These are phyloP conservation scores for Kwoniella sp. DNA, from an alignment of 768 basidiomycete species.

Conservation along the genomic window DNA sequence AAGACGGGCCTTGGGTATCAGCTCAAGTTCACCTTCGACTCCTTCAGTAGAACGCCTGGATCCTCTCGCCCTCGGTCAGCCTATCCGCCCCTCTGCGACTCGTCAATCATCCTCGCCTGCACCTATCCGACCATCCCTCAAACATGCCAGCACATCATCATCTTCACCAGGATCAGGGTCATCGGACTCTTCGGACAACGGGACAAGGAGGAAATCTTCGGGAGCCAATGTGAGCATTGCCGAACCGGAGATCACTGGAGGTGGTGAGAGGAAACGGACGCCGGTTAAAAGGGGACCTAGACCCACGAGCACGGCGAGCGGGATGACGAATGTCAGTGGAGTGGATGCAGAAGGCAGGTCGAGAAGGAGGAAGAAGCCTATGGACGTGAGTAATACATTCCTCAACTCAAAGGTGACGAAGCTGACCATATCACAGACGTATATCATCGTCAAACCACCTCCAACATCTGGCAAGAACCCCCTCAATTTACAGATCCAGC, in stretches of 20 bases:
- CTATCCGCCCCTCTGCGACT: neutral
- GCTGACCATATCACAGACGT: constrained; percentile 64
- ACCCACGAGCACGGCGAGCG: constrained; percentile 20
- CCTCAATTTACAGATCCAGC: constrained; percentile 86
- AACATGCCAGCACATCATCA: constrained; percentile 13
- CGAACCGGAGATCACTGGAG: constrained; percentile 20
- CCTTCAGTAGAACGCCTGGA: neutral
- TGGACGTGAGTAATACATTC: constrained; percentile 23
- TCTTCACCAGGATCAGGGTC: constrained; percentile 22
- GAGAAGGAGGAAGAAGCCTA: constrained; percentile 21
- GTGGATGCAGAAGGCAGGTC: constrained; percentile 8
- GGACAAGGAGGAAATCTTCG: constrained; percentile 18
- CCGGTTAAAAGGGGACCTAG: constrained; percentile 9
- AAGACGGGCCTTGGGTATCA: neutral
- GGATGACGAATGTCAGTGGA: constrained; percentile 17
- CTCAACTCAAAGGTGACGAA: neutral
- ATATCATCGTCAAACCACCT: constrained; percentile 88
- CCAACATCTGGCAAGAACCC: constrained; percentile 83
- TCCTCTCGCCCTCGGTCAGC: constrained; percentile 2
- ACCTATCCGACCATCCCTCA: constrained; percentile 20
- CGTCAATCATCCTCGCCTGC: constrained; percentile 1
- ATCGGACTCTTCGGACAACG: constrained; percentile 27
- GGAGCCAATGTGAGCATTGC: constrained; percentile 21
- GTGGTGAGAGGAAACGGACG: constrained; percentile 7
- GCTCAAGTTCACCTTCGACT: neutral